Evolutionary conservation across 345 rosid genomes (phyloP).

Genomic region (Erucastrum elatum): DNA sequence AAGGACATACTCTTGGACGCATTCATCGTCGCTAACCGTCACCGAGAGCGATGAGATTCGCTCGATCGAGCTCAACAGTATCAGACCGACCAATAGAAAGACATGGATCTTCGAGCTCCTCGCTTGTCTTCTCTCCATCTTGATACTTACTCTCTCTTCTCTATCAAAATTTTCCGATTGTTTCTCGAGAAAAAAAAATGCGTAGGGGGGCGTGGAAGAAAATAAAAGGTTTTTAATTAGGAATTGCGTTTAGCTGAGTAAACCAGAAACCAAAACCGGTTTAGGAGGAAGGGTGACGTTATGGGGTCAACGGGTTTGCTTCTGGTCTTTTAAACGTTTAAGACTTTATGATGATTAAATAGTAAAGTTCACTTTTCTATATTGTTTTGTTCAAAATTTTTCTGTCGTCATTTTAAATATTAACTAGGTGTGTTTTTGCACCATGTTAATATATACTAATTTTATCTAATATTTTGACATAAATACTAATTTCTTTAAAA

Average conservation of each 20-base stretch:
- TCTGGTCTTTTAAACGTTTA: not conserved
- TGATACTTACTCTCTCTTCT: slow-evolving; percentile 21
- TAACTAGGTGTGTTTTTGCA: too few species aligned
- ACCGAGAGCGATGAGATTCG: slow-evolving; percentile 74
- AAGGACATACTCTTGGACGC: slow-evolving; percentile 89
- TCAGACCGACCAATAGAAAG: slow-evolving; percentile 32
- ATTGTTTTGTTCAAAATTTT: too few species aligned
- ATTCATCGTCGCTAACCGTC: slow-evolving; percentile 81
- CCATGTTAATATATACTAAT: too few species aligned
- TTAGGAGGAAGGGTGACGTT: not conserved
- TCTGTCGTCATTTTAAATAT: too few species aligned
- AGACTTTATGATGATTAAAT: too few species aligned
- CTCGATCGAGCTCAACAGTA: slow-evolving; percentile 43
- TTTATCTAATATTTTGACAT: too few species aligned
- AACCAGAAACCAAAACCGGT: slow-evolving; percentile 32
- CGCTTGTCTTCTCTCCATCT: slow-evolving; percentile 44
- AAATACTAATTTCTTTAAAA: too few species aligned
- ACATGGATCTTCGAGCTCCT: slow-evolving; percentile 38
- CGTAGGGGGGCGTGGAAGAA: slow-evolving; percentile 10
- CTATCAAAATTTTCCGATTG: slow-evolving; percentile 17
- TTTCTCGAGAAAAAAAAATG: slow-evolving; percentile 19
- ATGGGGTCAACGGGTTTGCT: slow-evolving; percentile 11
- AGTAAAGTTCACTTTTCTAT: too few species aligned
- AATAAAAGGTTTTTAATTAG: not conserved
- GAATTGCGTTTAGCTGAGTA: not conserved